Conservation (phyloP, 208 protist genomes). For the Acanthamoeba lugdunensis region DNA sequence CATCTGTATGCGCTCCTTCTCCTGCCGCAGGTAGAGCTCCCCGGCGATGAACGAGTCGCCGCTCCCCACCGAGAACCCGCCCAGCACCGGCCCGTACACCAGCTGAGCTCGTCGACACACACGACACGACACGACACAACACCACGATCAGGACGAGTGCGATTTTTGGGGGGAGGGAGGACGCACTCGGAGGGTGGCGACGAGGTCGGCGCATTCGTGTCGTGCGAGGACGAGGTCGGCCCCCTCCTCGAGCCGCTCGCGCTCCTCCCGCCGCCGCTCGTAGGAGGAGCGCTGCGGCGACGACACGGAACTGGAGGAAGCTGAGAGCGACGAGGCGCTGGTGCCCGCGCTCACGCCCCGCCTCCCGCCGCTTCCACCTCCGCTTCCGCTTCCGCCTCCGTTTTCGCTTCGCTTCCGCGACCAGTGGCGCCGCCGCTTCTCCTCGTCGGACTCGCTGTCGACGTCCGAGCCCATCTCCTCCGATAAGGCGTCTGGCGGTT, state of each 20-base stretch:
- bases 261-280: constrained; percentile 10
- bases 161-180: no score
- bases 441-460: not conserved
- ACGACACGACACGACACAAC: no score
- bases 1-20: constrained; percentile 40
- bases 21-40: constrained; percentile 5
- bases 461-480: not conserved
- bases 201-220: not conserved
- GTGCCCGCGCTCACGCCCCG: not conserved
- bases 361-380: not conserved
- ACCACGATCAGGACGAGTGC: no score
- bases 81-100: no score
- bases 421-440: not conserved
- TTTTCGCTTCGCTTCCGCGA: not conserved
- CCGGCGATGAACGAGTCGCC: not conserved
- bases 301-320: not conserved
- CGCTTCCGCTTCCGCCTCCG: not conserved
- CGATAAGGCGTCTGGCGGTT: not conserved
- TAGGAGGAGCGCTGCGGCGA: constrained; percentile 17
- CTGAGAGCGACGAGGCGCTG: not conserved
- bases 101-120: no score
- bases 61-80: not conserved
- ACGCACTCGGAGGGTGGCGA: not conserved
- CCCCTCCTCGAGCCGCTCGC: constrained; percentile 3
- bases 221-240: not conserved